Conservation (phyloP, 2,329 filamentous ascomycete genomes). For the Penicillium occitanis region DNA sequence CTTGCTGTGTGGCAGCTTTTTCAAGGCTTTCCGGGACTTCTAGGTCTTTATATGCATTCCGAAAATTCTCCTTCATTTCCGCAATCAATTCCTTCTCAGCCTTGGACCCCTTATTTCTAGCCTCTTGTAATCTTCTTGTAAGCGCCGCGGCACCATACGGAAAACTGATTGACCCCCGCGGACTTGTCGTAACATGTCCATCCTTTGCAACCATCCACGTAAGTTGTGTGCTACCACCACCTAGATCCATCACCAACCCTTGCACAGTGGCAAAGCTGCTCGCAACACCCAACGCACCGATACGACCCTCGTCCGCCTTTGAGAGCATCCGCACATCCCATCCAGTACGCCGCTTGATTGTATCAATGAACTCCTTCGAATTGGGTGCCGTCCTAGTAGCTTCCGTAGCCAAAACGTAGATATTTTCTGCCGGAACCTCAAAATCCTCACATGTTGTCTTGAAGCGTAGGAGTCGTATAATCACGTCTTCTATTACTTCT, state of each 20-base stretch:
- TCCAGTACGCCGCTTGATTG: conserved; percentile 64
- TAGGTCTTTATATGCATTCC: conserved; percentile 58
- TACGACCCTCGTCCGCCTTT: conserved; percentile 76
- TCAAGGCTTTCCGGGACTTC: conserved; percentile 56
- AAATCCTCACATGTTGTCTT: conserved; percentile 68
- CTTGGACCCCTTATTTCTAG: conserved; percentile 44
- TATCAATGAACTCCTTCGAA: conserved; percentile 63
- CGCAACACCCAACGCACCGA: conserved; percentile 80
- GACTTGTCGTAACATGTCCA: conserved; percentile 53
- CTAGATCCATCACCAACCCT: conserved; percentile 82
- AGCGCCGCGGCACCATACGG: conserved; percentile 70
- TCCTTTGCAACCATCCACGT: conserved; percentile 61
- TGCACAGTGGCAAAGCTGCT: conserved; percentile 69
- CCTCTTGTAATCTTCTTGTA: conserved; percentile 53
- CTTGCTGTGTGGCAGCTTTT: conserved; percentile 43
- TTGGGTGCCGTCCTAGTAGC: conserved; percentile 82
- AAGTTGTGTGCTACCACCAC: conserved; percentile 71
- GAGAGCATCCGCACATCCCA: conserved; percentile 71
- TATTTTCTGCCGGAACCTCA: conserved; percentile 61
- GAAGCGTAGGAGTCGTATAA: conserved; percentile 68
- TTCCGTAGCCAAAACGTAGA: conserved; percentile 81
- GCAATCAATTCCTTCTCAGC: conserved; percentile 52
- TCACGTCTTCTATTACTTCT: conserved; percentile 64
- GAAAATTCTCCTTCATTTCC: conserved; percentile 60
- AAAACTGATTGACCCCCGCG: conserved; percentile 61